Conservation (phyloP, 768 basidiomycete species). For the Lentinula aciculospora region DNA sequence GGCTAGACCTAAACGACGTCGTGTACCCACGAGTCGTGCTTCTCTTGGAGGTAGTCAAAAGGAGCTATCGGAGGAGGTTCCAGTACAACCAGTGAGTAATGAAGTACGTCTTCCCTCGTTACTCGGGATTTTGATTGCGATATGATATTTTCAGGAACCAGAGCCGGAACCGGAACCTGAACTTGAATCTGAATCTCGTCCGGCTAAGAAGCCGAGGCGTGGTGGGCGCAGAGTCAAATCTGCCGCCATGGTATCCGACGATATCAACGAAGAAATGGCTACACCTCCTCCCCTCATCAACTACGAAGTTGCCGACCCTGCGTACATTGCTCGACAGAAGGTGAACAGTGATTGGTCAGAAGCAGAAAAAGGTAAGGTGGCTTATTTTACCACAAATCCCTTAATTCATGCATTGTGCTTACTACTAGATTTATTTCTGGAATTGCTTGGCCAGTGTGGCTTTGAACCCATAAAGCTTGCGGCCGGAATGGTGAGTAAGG, state of each 20-base stretch:
- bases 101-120: no score
- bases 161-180: neutral
- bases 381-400: neutral
- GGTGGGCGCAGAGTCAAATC: slow-evolving; percentile 35
- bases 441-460: slow-evolving; percentile 56
- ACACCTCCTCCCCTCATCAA: slow-evolving; percentile 14
- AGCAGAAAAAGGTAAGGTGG: slow-evolving; percentile 54
- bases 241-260: slow-evolving; percentile 25
- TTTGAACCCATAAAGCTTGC: slow-evolving; percentile 68
- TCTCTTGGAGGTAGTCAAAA: slow-evolving; percentile 19
- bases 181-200: slow-evolving; percentile 26
- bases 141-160: slow-evolving; percentile 11
- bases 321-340: slow-evolving; percentile 21
- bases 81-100: neutral
- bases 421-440: slow-evolving; percentile 41
- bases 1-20: slow-evolving; percentile 32
- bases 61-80: neutral
- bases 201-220: slow-evolving; percentile 33
- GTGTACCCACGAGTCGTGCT: slow-evolving; percentile 23
- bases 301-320: slow-evolving; percentile 14
- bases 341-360: slow-evolving; percentile 48
- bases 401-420: neutral
- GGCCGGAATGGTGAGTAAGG: slow-evolving; percentile 60
- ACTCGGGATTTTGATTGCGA: neutral
- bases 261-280: slow-evolving; percentile 23